Evolutionary conservation across 495 filamentous ascomycete species (phyloP).

Genomic region (Penicillium turbatum): DNA sequence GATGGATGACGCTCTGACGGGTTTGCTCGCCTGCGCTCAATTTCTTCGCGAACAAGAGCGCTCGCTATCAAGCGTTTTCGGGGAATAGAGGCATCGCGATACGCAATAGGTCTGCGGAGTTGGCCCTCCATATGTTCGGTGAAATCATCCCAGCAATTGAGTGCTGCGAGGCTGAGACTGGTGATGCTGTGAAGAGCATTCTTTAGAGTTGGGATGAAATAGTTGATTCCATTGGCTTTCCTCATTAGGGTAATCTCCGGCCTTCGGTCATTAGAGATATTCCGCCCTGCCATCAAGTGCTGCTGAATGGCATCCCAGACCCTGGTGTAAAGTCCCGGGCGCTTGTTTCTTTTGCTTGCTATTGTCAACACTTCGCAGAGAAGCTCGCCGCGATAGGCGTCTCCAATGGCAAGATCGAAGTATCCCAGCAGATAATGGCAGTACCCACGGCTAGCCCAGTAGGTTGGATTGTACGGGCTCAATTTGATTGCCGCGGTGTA

Average conservation of each 20-base stretch:
- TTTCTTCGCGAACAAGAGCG: background rate
- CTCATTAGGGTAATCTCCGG: conserved; percentile 14
- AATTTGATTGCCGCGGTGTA: conserved; percentile 33
- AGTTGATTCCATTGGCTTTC: conserved; percentile 19
- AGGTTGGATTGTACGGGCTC: conserved; percentile 65
- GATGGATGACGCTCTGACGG: background rate
- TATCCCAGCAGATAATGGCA: conserved; percentile 66
- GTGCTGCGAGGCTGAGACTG: conserved; percentile 24
- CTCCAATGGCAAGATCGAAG: conserved; percentile 77
- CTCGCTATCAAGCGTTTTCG: conserved; percentile 6
- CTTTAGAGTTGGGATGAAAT: conserved; percentile 24
- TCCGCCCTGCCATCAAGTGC: conserved; percentile 20
- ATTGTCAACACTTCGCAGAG: conserved; percentile 40
- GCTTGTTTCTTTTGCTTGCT: conserved; percentile 10
- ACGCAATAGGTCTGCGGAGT: background rate
- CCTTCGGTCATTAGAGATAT: background rate
- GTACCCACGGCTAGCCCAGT: conserved; percentile 66
- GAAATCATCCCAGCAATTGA: conserved; percentile 30
- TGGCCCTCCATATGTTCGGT: conserved; percentile 5
- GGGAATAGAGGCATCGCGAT: conserved; percentile 17
- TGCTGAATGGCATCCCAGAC: conserved; percentile 32
- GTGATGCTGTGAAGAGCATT: conserved; percentile 26
- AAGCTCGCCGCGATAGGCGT: conserved; percentile 76
- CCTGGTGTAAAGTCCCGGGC: conserved; percentile 24
- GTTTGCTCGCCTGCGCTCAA: background rate